phyloP scores from a whole-genome alignment of 1,284 basidiomycete species.

The Mycena citricolor region DNA sequence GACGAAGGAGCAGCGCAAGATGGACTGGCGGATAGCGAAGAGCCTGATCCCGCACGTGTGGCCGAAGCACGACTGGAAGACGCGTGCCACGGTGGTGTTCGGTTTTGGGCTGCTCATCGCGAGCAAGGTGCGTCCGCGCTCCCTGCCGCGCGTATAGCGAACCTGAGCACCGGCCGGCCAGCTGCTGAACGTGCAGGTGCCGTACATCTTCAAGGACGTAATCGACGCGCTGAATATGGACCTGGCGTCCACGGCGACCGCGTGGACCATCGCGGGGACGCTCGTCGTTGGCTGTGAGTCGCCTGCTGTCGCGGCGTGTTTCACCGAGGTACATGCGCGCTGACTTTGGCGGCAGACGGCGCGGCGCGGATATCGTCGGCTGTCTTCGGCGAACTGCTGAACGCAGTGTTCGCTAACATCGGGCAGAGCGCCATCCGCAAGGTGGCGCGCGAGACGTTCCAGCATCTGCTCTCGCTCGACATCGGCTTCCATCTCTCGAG shows the following conservation, averaged over 20 bases:
- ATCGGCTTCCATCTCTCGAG: conserved; percentile 91
- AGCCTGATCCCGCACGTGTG: conserved; percentile 67
- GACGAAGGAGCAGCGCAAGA: conserved; percentile 55
- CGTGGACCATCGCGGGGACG: conserved; percentile 90
- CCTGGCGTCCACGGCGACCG: conserved; percentile 74
- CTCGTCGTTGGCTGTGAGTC: conserved; percentile 87
- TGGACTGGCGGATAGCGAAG: conserved; percentile 70
- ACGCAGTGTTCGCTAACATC: conserved; percentile 96
- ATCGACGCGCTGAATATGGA: conserved; percentile 90
- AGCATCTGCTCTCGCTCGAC: conserved; percentile 89
- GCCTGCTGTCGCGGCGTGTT: background rate
- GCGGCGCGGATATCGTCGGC: conserved; percentile 88
- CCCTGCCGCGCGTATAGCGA: background rate
- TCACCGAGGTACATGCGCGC: background rate
- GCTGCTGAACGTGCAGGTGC: conserved; percentile 96
- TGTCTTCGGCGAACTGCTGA: conserved; percentile 88
- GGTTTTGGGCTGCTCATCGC: conserved; percentile 82
- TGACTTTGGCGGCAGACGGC: conserved; percentile 64
- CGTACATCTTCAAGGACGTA: conserved; percentile 91
- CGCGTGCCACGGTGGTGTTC: conserved; percentile 75
- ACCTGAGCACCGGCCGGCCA: conserved; percentile 28
- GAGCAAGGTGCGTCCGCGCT: conserved; percentile 70
- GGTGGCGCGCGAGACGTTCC: conserved; percentile 92
- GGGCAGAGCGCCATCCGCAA: conserved; percentile 93
- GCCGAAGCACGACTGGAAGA: conserved; percentile 77